Conservation (phyloP, 1,139 yeast species). For the Geotrichum klebahnii region DNA sequence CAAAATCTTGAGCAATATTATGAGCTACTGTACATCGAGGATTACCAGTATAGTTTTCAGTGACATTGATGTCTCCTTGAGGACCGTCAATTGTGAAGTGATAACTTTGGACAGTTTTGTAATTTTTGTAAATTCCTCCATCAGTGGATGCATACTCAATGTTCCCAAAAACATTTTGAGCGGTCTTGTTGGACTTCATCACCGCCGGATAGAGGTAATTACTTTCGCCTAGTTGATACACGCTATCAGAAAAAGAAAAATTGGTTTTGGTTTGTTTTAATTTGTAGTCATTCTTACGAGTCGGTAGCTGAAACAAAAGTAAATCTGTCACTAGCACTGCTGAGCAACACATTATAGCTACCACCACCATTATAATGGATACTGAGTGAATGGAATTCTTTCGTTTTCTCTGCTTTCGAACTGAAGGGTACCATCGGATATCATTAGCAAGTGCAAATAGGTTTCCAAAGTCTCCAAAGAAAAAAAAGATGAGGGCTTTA, state of each 20-base stretch:
- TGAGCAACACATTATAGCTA: not conserved
- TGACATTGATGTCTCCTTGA: not conserved
- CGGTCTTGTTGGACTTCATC: conserved; percentile 1
- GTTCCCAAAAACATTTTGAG: conserved; percentile 5
- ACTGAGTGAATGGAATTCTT: not conserved
- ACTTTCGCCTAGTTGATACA: not conserved
- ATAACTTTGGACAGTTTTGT: not conserved
- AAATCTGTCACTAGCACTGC: conserved; percentile 5
- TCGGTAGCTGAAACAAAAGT: conserved; percentile 4
- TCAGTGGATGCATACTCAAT: not conserved
- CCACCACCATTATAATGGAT: not conserved
- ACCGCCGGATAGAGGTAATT: not conserved
- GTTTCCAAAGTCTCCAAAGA: conserved; percentile 8
- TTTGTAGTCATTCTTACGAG: not conserved
- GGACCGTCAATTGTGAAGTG: conserved; percentile 4
- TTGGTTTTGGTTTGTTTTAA: not conserved
- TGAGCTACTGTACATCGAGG: conserved; percentile 7
- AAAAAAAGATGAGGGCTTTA: conserved; percentile 4
- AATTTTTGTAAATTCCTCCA: not conserved
- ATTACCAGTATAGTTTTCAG: not conserved
- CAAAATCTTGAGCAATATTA: not conserved
- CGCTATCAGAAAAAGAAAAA: not conserved
- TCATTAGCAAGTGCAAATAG: conserved; percentile 1
- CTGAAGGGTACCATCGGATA: conserved; percentile 5
- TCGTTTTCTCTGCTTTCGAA: not conserved